phyloP scores from a whole-genome alignment of 2,329 filamentous ascomycete genomes.

The Fusarium tanahbumbuense region DNA sequence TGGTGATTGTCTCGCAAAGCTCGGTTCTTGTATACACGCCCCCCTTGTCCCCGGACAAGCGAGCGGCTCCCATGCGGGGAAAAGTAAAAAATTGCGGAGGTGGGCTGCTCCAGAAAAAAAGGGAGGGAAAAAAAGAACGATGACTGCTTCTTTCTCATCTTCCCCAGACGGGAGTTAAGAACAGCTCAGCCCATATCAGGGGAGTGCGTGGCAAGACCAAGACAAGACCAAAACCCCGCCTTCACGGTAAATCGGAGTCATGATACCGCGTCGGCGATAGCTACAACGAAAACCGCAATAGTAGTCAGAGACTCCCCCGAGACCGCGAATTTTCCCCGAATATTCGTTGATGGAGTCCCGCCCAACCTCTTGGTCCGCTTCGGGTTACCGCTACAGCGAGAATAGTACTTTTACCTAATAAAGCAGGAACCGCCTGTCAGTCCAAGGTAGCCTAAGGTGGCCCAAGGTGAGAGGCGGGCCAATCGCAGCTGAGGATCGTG shows the following conservation, averaged over 20 bases:
- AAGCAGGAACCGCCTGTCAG: slow-evolving; percentile 28
- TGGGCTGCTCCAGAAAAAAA: slow-evolving; percentile 28
- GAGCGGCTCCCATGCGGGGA: slow-evolving; percentile 43
- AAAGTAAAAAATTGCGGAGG: slow-evolving; percentile 39
- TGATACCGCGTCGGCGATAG: slow-evolving; percentile 28
- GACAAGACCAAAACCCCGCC: slow-evolving; percentile 14
- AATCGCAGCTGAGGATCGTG: slow-evolving; percentile 19
- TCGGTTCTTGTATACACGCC: slow-evolving; percentile 16
- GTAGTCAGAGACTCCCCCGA: slow-evolving; percentile 18
- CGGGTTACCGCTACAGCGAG: slow-evolving; percentile 4
- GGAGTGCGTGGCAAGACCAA: slow-evolving; percentile 8
- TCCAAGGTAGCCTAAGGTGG: neutral
- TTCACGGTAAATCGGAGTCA: slow-evolving; percentile 31
- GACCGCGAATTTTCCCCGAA: slow-evolving; percentile 38
- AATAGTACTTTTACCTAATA: slow-evolving; percentile 39
- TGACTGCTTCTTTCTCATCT: slow-evolving; percentile 10
- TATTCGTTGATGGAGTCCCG: neutral
- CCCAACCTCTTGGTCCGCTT: slow-evolving; percentile 7
- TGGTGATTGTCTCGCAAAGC: slow-evolving; percentile 1
- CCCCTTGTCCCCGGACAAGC: slow-evolving; percentile 32
- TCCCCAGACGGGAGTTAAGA: slow-evolving; percentile 27
- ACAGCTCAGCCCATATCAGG: neutral
- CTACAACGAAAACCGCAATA: slow-evolving; percentile 14
- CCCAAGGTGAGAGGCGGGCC: slow-evolving; percentile 34
- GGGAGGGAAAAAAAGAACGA: slow-evolving; percentile 5